A percentile compares a stretch with the other conserved stretches of the same genome.
phyloP scores from a whole-genome alignment of 2,329 filamentous ascomycete genomes.

The Cytospora chrysosperma region DNA sequence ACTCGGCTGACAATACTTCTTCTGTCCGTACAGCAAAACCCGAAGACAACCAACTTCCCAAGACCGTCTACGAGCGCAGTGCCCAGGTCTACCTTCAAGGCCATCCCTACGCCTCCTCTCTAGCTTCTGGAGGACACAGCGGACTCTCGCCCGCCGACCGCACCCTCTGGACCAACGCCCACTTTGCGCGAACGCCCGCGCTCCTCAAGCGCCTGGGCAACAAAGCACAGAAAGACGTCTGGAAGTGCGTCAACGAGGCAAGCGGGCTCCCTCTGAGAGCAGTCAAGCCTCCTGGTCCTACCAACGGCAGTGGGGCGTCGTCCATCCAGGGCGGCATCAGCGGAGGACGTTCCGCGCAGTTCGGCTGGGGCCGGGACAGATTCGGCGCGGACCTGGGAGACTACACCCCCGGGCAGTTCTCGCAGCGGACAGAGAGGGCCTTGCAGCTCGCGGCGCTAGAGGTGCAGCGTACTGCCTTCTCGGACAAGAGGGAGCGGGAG shows the following conservation, averaged over 20 bases:
- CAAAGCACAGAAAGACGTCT: constrained; percentile 57
- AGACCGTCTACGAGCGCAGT: constrained; percentile 50
- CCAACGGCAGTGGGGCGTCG: constrained; percentile 23
- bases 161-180: constrained; percentile 47
- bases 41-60: constrained; percentile 36
- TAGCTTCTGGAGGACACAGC: constrained; percentile 45
- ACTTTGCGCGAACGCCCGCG: constrained; percentile 44
- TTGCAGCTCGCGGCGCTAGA: constrained; percentile 43
- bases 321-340: background rate
- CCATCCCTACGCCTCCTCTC: constrained; percentile 47
- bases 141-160: constrained; percentile 48
- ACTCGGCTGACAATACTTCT: background rate
- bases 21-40: constrained; percentile 29
- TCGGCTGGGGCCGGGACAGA: constrained; percentile 51
- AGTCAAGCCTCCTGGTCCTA: constrained; percentile 27
- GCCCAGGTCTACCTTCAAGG: constrained; percentile 48
- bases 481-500: constrained; percentile 37
- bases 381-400: constrained; percentile 49
- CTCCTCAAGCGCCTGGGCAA: constrained; percentile 33
- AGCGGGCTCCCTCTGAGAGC: constrained; percentile 47
- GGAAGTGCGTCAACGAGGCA: constrained; percentile 55
- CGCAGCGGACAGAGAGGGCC: constrained; percentile 42
- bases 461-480: constrained; percentile 46
- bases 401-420: constrained; percentile 47
- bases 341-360: background rate